A percentile compares a stretch with the other conserved stretches of the same genome.
Conservation (phyloP, 805 yeast species). For the Lipomyces sp. region DNA sequence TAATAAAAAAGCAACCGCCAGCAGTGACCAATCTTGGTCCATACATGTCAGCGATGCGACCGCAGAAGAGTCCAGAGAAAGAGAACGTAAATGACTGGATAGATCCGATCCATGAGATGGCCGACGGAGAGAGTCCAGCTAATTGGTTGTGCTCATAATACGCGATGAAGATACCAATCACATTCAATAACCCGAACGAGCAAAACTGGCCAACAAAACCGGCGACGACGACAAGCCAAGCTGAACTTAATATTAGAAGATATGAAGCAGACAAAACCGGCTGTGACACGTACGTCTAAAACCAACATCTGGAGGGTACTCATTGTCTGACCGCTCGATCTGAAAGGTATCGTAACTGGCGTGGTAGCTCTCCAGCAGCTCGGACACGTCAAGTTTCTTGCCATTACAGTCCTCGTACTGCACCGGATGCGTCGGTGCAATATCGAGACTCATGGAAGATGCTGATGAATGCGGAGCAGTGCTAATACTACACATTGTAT, state of each 20-base stretch:
- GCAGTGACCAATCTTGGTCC: slow-evolving; percentile 38
- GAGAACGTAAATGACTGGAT: slow-evolving; percentile 27
- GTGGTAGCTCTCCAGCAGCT: background rate
- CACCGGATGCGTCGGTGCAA: background rate
- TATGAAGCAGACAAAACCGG: background rate
- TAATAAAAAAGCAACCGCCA: slow-evolving; percentile 38
- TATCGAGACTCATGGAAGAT: background rate
- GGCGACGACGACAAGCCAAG: slow-evolving; percentile 60
- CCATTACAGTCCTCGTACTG: background rate
- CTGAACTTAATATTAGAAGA: slow-evolving; percentile 11
- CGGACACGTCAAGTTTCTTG: background rate
- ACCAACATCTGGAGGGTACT: slow-evolving; percentile 24
- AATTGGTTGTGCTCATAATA: slow-evolving; percentile 34
- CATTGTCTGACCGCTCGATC: slow-evolving; percentile 7
- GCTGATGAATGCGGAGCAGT: background rate
- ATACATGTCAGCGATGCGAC: slow-evolving; percentile 36
- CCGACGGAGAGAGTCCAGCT: slow-evolving; percentile 18
- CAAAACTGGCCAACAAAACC: slow-evolving; percentile 62
- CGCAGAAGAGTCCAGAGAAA: slow-evolving; percentile 30
- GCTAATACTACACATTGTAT: background rate
- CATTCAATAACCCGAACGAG: slow-evolving; percentile 58
- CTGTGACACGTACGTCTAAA: slow-evolving; percentile 16
- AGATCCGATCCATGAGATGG: slow-evolving; percentile 37
- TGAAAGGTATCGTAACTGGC: slow-evolving; percentile 20
- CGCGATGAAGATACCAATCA: slow-evolving; percentile 30